These are phyloP conservation scores for Wickerhamomyces xylosicus DNA, from an alignment of 805 yeast species.

Conservation along the genomic window DNA sequence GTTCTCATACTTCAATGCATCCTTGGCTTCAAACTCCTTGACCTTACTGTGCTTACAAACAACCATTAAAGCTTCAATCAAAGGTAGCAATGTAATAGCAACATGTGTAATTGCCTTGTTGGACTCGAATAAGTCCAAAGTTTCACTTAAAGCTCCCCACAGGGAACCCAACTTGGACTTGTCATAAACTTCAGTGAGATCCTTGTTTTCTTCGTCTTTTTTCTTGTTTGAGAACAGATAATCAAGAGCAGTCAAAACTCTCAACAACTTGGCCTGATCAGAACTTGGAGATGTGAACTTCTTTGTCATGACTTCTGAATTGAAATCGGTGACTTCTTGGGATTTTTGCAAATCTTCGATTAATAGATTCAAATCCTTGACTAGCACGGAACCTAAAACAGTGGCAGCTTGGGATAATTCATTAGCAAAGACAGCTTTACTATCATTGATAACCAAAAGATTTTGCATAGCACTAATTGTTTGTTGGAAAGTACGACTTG, in stretches of 20 bases:
- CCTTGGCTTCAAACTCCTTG: constrained; percentile 44
- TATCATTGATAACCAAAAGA: constrained; percentile 48
- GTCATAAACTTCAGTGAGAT: constrained; percentile 52
- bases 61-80: constrained; percentile 89
- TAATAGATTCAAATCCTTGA: constrained; percentile 38
- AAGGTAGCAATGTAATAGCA: constrained; percentile 73
- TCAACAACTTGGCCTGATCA: constrained; percentile 79
- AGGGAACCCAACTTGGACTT: constrained; percentile 61
- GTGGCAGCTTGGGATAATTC: constrained; percentile 62
- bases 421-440: constrained; percentile 52
- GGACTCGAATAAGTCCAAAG: constrained; percentile 53
- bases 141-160: constrained; percentile 79
- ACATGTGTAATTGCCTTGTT: constrained; percentile 46
- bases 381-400: constrained; percentile 41
- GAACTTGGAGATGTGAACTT: constrained; percentile 73
- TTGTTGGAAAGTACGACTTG: constrained; percentile 76
- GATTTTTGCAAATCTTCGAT: constrained; percentile 4
- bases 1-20: constrained; percentile 48
- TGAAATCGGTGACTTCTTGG: constrained; percentile 33
- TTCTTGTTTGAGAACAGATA: constrained; percentile 43
- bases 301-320: constrained; percentile 38
- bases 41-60: constrained; percentile 83
- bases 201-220: constrained; percentile 22
- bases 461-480: constrained; percentile 75
- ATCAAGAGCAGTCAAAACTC: constrained; percentile 82